These are phyloP conservation scores for Mycena metata DNA, from an alignment of 768 basidiomycete genomes.

Conservation along the genomic window DNA sequence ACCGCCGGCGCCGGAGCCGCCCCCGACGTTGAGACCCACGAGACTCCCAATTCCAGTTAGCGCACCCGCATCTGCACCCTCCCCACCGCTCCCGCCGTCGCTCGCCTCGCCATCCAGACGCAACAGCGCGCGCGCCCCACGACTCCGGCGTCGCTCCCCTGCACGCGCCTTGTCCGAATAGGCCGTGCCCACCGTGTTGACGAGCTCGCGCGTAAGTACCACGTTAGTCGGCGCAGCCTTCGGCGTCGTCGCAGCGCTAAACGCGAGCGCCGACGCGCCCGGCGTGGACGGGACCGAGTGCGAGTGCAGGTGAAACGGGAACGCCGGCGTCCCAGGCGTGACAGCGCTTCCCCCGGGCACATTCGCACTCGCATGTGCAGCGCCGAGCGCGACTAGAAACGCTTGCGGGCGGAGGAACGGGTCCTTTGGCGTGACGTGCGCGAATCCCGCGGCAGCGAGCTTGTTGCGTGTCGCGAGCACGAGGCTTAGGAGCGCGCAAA, in stretches of 20 bases:
- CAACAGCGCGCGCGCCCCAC: conserved; percentile 66
- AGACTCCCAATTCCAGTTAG: conserved; percentile 59
- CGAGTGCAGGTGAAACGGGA: conserved; percentile 37
- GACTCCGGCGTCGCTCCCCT: conserved; percentile 71
- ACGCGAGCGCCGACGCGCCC: conserved; percentile 34
- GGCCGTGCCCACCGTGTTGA: conserved; percentile 61
- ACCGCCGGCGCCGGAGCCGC: conserved; percentile 49
- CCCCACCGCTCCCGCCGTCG: conserved; percentile 45
- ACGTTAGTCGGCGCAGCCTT: neutral
- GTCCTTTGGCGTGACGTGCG: conserved; percentile 69
- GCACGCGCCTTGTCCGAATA: conserved; percentile 63
- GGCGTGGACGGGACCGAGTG: conserved; percentile 31
- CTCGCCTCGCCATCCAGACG: conserved; percentile 46
- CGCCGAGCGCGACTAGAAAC: conserved; percentile 65
- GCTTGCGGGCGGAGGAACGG: conserved; percentile 80
- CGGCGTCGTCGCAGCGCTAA: conserved; percentile 33
- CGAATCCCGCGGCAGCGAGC: conserved; percentile 67
- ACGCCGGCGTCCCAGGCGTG: conserved; percentile 41
- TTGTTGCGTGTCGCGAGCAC: conserved; percentile 79
- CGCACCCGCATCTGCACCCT: conserved; percentile 32
- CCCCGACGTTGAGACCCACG: conserved; percentile 55
- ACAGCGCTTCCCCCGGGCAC: conserved; percentile 5
- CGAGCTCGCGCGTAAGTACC: conserved; percentile 59
- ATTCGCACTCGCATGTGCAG: conserved; percentile 41
- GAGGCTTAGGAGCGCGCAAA: conserved; percentile 78